phyloP scores from a whole-genome alignment of 2,329 filamentous ascomycete genomes.

The Fusarium sp. region DNA sequence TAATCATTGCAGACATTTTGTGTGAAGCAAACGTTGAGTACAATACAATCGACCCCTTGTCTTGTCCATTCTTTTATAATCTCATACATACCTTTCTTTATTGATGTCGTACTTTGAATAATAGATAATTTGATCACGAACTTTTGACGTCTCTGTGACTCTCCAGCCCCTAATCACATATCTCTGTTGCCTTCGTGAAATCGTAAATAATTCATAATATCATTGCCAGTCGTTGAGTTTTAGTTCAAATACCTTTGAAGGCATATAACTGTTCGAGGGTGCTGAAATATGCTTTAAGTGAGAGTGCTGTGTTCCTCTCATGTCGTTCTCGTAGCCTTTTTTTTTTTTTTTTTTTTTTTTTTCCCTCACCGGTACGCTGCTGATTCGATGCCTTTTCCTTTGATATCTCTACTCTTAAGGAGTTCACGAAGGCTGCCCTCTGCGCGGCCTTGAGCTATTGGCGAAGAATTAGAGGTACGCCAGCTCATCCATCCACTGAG shows the following conservation, averaged over 20 bases:
- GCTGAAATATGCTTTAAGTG: slow-evolving; percentile 2
- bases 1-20: neutral
- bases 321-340: neutral
- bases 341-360: neutral
- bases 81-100: slow-evolving; percentile 1
- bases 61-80: neutral
- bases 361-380: slow-evolving; percentile 12
- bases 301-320: slow-evolving; percentile 47
- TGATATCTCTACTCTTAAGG: slow-evolving; percentile 54
- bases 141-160: slow-evolving; percentile 24
- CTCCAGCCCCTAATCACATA: slow-evolving; percentile 4
- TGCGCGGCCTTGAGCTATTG: slow-evolving; percentile 58
- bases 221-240: slow-evolving; percentile 33
- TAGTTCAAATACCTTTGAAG: neutral
- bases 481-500: slow-evolving; percentile 61
- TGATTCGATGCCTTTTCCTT: slow-evolving; percentile 50
- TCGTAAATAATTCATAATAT: slow-evolving; percentile 39
- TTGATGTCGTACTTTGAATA: slow-evolving; percentile 7
- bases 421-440: slow-evolving; percentile 67
- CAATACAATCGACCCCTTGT: neutral
- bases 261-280: neutral
- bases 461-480: slow-evolving; percentile 45
- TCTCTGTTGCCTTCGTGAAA: slow-evolving; percentile 33
- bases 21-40: neutral
- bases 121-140: slow-evolving; percentile 18